Evolutionary conservation across 257 asterid genomes (phyloP), one percentile per base, ranked within the genome.

Genomic region (Knoxia roxburghii): DNA sequence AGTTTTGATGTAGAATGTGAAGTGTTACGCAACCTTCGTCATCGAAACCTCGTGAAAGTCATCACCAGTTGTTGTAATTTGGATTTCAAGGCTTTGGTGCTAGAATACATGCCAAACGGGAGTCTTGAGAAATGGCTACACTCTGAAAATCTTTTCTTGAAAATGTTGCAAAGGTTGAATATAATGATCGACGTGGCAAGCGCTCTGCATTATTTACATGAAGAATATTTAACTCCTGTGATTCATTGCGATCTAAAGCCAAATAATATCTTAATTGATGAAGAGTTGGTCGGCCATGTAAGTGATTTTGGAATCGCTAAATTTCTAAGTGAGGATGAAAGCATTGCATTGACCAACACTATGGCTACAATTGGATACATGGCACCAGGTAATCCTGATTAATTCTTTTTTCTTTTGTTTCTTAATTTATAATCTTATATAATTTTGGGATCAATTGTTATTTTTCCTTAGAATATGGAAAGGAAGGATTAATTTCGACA

Each of bases 251-350:
- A 72, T 32, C 21, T 65, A 5, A 72, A 72, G 43, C 71, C 67
- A 4, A 64, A 67, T 29, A 64, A 72, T 23, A 26, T 72, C 71
- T 37, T 72, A 0, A 15, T 72, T 12, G 76, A 65, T 56, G 61
- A 72, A 48, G 24, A 45, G 14, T 29, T 69, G 67, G 21, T 40
- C 21, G 73, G 65, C 20, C 49, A 23, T 23, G 71, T 72, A 8
- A 72, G 67, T 17, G 76, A 72, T 65, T 72, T 72, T 24, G 76
- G 76, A 49, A 65, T 72, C 29, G 50, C 76, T 1, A 72, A 72
- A 2, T 33, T 72, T n/a, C 11, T 70, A 23, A 43, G 30, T 1
- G 13, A 43, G 29, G 75, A 62, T 13, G 61, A 72, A 13, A 53
- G 66, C 24, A 13, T 43, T 20, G 29, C 7, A 45, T 51, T 41